Evolutionary conservation across 2,329 filamentous ascomycete species (phyloP).

Genomic region (Coleophoma eucalyptorum): DNA sequence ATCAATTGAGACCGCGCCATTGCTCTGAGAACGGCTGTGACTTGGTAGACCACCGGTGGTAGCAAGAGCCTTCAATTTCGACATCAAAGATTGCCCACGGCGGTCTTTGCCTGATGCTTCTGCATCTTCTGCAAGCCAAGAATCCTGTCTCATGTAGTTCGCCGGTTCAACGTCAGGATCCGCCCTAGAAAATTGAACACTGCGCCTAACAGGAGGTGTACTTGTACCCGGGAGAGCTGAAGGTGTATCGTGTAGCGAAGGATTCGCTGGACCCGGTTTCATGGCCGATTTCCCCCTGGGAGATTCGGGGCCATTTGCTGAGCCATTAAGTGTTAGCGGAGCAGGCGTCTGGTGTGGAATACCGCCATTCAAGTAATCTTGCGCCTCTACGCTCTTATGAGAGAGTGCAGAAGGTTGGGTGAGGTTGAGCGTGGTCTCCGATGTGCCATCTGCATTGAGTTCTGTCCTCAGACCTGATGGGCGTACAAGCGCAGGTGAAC

Average conservation of each 20-base stretch:
- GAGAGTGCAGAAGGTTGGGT: constrained; percentile 8
- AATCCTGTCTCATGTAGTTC: constrained; percentile 57
- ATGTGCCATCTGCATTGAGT: constrained; percentile 15
- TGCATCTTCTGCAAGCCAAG: constrained; percentile 53
- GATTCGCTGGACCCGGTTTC: constrained; percentile 8
- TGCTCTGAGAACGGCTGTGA: constrained; percentile 41
- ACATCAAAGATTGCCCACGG: constrained; percentile 67
- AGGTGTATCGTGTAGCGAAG: constrained; percentile 10
- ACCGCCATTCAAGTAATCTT: constrained; percentile 28
- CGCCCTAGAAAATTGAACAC: constrained; percentile 70
- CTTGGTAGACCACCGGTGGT: constrained; percentile 38
- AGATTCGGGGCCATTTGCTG: constrained; percentile 3
- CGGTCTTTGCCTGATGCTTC: constrained; percentile 55
- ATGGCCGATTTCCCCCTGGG: constrained; percentile 13
- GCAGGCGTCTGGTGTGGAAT: constrained; percentile 16
- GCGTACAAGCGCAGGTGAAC: constrained; percentile 17
- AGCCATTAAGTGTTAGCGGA: constrained; percentile 2
- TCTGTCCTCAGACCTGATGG: constrained; percentile 23
- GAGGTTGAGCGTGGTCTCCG: constrained; percentile 7
- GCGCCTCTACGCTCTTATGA: constrained; percentile 16
- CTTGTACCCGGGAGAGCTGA: constrained; percentile 17
- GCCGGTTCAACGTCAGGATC: constrained; percentile 39
- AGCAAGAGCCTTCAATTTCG: constrained; percentile 72
- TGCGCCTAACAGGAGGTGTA: constrained; percentile 45
- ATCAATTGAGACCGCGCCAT: constrained; percentile 25